These are phyloP conservation scores for Solanum phureja DNA, from an alignment of 257 asterid genomes.

Conservation along the genomic window DNA sequence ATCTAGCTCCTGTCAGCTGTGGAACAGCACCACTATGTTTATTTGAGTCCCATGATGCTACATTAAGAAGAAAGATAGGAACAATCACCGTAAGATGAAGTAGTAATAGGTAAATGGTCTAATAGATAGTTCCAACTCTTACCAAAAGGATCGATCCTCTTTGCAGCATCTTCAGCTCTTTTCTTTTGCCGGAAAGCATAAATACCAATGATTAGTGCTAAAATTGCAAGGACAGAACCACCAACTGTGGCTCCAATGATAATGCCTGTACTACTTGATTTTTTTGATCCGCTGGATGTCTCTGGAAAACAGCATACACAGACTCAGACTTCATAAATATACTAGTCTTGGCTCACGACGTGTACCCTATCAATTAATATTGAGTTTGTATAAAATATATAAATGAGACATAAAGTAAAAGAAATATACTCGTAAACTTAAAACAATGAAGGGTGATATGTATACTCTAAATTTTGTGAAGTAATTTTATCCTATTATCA, in stretches of 20 bases:
- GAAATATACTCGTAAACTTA: too few relatives aligned
- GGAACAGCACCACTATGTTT: slow-evolving; percentile 69
- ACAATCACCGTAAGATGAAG: background rate
- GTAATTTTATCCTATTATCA: too few relatives aligned
- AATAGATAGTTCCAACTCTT: slow-evolving; percentile 3
- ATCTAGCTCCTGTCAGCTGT: slow-evolving; percentile 58
- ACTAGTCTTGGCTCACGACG: too few relatives aligned
- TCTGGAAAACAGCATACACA: slow-evolving; percentile 13
- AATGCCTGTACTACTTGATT: slow-evolving; percentile 23
- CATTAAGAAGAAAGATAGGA: slow-evolving; percentile 9
- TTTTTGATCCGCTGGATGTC: slow-evolving; percentile 6
- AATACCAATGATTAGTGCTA: slow-evolving; percentile 51
- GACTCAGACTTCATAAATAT: background rate
- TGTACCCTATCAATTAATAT: too few relatives aligned
- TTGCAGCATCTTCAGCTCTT: slow-evolving; percentile 51
- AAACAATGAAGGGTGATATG: too few relatives aligned
- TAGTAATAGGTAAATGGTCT: background rate
- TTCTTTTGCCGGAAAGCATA: slow-evolving; percentile 66
- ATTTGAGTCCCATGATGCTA: slow-evolving; percentile 63
- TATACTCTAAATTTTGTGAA: too few relatives aligned
- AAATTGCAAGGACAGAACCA: slow-evolving; percentile 36
- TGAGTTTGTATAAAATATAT: too few relatives aligned
- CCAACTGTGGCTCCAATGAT: slow-evolving; percentile 69
- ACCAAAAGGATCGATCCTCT: slow-evolving; percentile 78
- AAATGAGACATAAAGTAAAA: too few relatives aligned